Evolutionary conservation across 345 rosid genomes (phyloP).

Genomic region (Melaleuca quinquenervia): DNA sequence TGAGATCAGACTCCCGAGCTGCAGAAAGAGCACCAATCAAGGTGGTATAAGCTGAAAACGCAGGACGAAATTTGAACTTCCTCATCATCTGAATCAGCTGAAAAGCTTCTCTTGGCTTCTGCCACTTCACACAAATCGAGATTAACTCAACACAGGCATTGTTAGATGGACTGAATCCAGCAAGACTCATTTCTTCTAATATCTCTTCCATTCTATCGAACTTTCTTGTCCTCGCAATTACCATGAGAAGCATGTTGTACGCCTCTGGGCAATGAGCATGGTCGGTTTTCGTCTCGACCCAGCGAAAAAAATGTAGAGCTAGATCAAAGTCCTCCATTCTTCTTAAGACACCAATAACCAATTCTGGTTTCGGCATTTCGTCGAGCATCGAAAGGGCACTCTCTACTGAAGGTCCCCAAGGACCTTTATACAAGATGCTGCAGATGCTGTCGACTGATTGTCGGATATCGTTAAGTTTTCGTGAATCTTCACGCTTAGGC

Average conservation of each 20-base stretch:
- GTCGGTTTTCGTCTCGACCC: conserved; percentile 62
- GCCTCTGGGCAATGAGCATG: conserved; percentile 59
- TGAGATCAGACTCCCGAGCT: conserved; percentile 43
- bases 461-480: conserved; percentile 18
- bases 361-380: conserved; percentile 40
- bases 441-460: conserved; percentile 37
- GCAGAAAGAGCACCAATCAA: conserved; percentile 80
- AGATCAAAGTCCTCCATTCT: conserved; percentile 48
- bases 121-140: conserved; percentile 43
- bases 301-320: conserved; percentile 54
- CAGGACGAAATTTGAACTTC: conserved; percentile 84
- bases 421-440: conserved; percentile 43
- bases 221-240: conserved; percentile 48
- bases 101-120: conserved; percentile 63
- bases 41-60: conserved; percentile 82
- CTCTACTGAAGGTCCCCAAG: conserved; percentile 69
- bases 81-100: conserved; percentile 73
- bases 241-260: conserved; percentile 68
- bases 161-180: conserved; percentile 68
- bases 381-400: conserved; percentile 35
- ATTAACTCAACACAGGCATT: conserved; percentile 47
- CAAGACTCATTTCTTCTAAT: conserved; percentile 82
- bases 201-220: conserved; percentile 55
- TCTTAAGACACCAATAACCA: conserved; percentile 60
- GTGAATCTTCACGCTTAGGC: conserved; percentile 20